These are phyloP conservation scores for Tuber borchii DNA, from an alignment of 495 filamentous ascomycete genomes.

Conservation along the genomic window DNA sequence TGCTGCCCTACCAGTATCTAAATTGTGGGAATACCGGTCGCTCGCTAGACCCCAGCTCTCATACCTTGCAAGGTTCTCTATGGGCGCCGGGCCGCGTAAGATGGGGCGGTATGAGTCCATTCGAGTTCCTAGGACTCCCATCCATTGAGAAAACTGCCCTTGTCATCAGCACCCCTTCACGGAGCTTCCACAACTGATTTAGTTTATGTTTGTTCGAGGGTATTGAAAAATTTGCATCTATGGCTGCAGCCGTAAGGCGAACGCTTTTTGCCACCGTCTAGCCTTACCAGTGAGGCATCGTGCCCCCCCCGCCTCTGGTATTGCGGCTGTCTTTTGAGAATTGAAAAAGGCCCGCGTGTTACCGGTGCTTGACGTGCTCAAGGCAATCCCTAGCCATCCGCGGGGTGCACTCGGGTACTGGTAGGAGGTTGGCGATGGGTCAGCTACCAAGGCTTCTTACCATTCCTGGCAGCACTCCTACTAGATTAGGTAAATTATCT, in stretches of 20 bases:
- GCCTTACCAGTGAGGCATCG: neutral
- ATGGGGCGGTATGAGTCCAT: neutral
- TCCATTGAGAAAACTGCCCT: neutral
- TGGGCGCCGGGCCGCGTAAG: neutral
- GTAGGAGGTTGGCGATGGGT: no score
- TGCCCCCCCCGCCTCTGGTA: neutral
- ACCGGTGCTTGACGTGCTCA: neutral
- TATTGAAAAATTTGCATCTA: neutral
- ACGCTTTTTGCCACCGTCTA: neutral
- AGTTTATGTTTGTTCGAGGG: neutral
- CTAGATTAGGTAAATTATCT: no score
- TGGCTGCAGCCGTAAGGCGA: neutral
- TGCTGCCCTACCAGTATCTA: neutral
- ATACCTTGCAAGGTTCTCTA: neutral
- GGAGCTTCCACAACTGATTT: neutral
- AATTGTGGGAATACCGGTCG: neutral
- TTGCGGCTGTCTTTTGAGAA: neutral
- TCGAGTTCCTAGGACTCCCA: neutral
- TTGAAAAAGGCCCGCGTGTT: neutral
- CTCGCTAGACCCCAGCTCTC: neutral
- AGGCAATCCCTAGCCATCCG: neutral
- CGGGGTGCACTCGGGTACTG: neutral
- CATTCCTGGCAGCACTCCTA: no score
- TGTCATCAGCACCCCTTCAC: neutral
- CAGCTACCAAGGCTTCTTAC: neutral